phyloP scores from a whole-genome alignment of 805 yeast genomes.

The Schwanniomyces vanrijiae region DNA sequence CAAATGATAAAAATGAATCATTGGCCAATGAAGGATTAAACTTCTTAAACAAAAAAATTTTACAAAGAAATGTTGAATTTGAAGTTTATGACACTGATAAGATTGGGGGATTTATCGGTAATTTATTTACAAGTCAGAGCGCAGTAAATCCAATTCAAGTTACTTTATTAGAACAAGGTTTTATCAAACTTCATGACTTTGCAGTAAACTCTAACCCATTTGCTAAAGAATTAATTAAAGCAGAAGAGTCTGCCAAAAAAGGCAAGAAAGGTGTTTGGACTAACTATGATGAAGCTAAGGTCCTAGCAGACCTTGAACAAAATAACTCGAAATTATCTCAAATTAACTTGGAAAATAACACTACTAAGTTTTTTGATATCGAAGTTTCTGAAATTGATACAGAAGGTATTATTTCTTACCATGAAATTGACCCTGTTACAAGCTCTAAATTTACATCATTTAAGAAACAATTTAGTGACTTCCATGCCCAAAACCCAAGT shows the following conservation, averaged over 20 bases:
- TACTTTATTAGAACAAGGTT: conserved; percentile 59
- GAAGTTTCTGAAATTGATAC: conserved; percentile 51
- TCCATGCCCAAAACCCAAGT: conserved; percentile 38
- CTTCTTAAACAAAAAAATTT: conserved; percentile 51
- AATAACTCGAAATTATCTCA: conserved; percentile 16
- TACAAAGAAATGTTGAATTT: conserved; percentile 74
- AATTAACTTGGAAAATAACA: conserved; percentile 21
- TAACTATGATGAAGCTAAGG: conserved; percentile 47
- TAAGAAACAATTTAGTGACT: conserved; percentile 48
- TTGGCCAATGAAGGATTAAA: conserved; percentile 51
- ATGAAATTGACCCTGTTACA: conserved; percentile 38
- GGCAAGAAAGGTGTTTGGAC: conserved; percentile 67
- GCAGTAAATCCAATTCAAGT: conserved; percentile 55
- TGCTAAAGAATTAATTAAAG: conserved; percentile 53
- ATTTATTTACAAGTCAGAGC: conserved; percentile 52
- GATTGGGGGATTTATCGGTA: conserved; percentile 80
- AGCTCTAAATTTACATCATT: conserved; percentile 39
- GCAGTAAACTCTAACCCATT: conserved; percentile 61
- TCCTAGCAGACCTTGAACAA: conserved; percentile 27
- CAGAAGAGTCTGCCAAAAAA: conserved; percentile 61
- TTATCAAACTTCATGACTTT: conserved; percentile 61
- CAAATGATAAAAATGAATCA: conserved; percentile 38
- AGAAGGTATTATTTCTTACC: conserved; percentile 48
- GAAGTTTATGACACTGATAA: conserved; percentile 71
- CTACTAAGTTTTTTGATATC: conserved; percentile 50